Evolutionary conservation across 768 basidiomycete species (phyloP), one percentile per base, ranked within the genome.

Genomic region (Rhizopogon vinicolor): DNA sequence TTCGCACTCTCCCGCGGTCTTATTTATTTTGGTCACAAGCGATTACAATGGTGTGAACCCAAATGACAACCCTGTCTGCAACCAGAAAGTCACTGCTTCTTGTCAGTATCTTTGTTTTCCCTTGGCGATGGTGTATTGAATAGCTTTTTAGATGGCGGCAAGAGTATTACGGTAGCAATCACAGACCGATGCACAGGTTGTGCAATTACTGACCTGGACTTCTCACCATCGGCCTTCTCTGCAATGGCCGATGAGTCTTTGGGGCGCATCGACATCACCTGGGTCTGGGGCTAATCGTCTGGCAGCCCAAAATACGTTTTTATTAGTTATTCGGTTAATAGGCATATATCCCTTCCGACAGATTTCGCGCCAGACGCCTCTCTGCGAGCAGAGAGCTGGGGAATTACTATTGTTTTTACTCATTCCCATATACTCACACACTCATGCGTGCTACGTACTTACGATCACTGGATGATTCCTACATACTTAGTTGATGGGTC

Each of bases 61-160:
- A 28, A 93, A 92, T 68, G 63, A 59, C 53, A 91, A 93, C 73
- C 89, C 91, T 35, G 67, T 93, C 53, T 93, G 91, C 65, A 72
- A 72, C 60, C 76, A 70, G 62, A 60, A 71, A 52, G 70, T 87
- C 53, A 62, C 19, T 0, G 71, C 71, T 8, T 58, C 19, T 5
- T 89, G 88, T 87, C 71, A 67, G 77, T 71, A 5, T 5, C 2
- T 16, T 3, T 5, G 19, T n/a, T 40, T 53, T 1, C 1, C 14
- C 9, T 31, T 3, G 1, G 13, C n/a, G 7, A 29, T 53, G 54
- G 22, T 10, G 5, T 55, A 5, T 51, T 51, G 41, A 53, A 31
- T 44, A 54, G 49, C 41, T 61, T 10, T 61, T 42, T 58, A 88
- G 87, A 82, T 63, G 31, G 75, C 44, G 82, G 83, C 59, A 79